Percentiles rank a stretch among this genome's conserved stretches.
Conservation (phyloP, 805 yeast genomes). For the Candida hungchunana region DNA sequence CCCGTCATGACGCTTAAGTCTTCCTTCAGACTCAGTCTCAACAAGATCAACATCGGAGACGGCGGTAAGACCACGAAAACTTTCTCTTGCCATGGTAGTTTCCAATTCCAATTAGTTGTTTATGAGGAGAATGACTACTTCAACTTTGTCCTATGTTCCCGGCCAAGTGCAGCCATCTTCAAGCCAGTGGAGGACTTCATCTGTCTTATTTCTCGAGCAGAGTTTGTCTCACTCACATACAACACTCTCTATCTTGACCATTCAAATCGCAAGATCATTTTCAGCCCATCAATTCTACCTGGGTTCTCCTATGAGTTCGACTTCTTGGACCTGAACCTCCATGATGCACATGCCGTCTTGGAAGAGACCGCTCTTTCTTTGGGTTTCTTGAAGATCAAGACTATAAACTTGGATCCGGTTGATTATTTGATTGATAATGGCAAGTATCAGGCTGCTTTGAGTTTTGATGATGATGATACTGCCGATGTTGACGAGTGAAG, state of each 20-base stretch:
- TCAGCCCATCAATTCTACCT: conserved; percentile 24
- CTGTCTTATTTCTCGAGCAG: conserved; percentile 20
- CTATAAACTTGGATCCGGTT: conserved; percentile 28
- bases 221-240: conserved; percentile 25
- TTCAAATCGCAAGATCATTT: conserved; percentile 17
- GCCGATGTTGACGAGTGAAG: too few relatives aligned
- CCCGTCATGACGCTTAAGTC: conserved; percentile 18
- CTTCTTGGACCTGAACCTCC: conserved; percentile 11
- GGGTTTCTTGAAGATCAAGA: conserved; percentile 28
- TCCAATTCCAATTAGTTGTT: conserved; percentile 15
- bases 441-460: conserved; percentile 14
- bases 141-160: conserved; percentile 13
- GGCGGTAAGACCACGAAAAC: background rate
- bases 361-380: conserved; percentile 7
- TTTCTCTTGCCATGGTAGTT: conserved; percentile 3
- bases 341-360: too few relatives aligned
- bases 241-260: conserved; percentile 20
- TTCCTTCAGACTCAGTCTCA: conserved; percentile 17
- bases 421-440: conserved; percentile 29
- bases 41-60: conserved; percentile 17
- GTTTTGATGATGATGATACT: conserved; percentile 1
- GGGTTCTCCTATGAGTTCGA: conserved; percentile 24
- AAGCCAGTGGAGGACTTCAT: conserved; percentile 18
- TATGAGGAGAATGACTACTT: conserved; percentile 22
- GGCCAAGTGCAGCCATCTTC: conserved; percentile 2